Conservation (phyloP, 495 filamentous ascomycete genomes). For the Polyplosphaeria fusca region DNA sequence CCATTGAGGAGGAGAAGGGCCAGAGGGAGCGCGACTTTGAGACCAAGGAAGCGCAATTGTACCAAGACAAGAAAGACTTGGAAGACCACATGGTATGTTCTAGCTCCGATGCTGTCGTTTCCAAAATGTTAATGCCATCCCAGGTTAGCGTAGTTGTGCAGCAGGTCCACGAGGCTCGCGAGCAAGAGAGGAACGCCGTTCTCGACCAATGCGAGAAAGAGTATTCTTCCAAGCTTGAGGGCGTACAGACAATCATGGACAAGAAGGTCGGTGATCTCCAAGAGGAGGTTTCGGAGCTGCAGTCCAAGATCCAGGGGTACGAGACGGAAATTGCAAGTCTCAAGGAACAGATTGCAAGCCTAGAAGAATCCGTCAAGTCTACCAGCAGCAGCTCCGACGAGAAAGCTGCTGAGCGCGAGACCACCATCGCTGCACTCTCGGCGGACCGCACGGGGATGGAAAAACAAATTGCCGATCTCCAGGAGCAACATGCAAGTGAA, state of each 20-base stretch:
- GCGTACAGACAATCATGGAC: neutral
- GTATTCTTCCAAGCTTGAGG: slow-evolving; percentile 4
- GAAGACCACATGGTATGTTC: slow-evolving; percentile 37
- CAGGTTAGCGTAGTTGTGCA: slow-evolving; percentile 34
- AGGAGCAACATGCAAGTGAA: no score
- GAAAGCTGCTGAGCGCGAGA: neutral
- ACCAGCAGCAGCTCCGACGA: neutral
- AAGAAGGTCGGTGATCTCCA: slow-evolving; percentile 4
- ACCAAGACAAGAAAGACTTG: slow-evolving; percentile 26
- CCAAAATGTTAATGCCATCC: no score
- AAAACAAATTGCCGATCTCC: neutral
- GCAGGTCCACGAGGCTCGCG: slow-evolving; percentile 33
- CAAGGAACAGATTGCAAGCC: neutral
- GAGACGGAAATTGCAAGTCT: neutral
- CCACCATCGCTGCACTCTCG: neutral
- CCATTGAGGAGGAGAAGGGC: slow-evolving; percentile 16
- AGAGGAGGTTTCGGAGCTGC: neutral
- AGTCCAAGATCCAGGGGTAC: slow-evolving; percentile 1
- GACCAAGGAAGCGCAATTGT: slow-evolving; percentile 19
- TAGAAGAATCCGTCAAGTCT: slow-evolving; percentile 1
- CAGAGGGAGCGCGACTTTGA: slow-evolving; percentile 16
- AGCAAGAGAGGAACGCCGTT: slow-evolving; percentile 21
- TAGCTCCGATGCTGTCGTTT: no score
- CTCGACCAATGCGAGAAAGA: slow-evolving; percentile 18
- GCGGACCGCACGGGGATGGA: neutral